Evolutionary conservation across 345 rosid species (phyloP).

Genomic region (Pugionium cornutum): DNA sequence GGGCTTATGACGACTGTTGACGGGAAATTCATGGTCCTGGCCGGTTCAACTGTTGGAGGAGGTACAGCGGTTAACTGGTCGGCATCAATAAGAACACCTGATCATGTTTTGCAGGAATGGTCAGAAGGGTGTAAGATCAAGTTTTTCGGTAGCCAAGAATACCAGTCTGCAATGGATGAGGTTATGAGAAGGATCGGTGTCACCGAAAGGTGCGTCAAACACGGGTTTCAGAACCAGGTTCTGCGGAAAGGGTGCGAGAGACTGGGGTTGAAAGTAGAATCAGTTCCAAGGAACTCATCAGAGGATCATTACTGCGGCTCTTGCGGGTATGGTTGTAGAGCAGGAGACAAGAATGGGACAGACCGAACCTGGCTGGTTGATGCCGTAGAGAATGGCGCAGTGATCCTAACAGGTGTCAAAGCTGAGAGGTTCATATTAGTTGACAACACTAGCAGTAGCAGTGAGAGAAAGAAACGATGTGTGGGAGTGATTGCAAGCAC

Average conservation of each 20-base stretch:
- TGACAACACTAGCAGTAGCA: slow-evolving; percentile 24
- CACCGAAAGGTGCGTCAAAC: slow-evolving; percentile 40
- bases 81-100: slow-evolving; percentile 52
- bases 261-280: slow-evolving; percentile 49
- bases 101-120: slow-evolving; percentile 52
- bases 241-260: slow-evolving; percentile 59
- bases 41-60: slow-evolving; percentile 63
- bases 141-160: slow-evolving; percentile 49
- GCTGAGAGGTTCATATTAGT: slow-evolving; percentile 50
- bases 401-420: slow-evolving; percentile 54
- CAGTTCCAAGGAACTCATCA: slow-evolving; percentile 48
- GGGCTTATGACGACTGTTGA: slow-evolving; percentile 43
- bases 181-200: slow-evolving; percentile 53
- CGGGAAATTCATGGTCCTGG: slow-evolving; percentile 45
- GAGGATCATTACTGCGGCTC: slow-evolving; percentile 61
- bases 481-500: slow-evolving; percentile 56
- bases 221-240: slow-evolving; percentile 60
- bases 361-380: slow-evolving; percentile 59
- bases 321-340: slow-evolving; percentile 55
- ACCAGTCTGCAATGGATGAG: slow-evolving; percentile 50
- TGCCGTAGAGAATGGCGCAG: slow-evolving; percentile 53
- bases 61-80: slow-evolving; percentile 66
- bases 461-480: slow-evolving; percentile 46
- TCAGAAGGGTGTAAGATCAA: slow-evolving; percentile 45
- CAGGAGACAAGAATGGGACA: slow-evolving; percentile 58